Evolutionary conservation across 768 basidiomycete species (phyloP).

Genomic region (Lactifluus echinatus): DNA sequence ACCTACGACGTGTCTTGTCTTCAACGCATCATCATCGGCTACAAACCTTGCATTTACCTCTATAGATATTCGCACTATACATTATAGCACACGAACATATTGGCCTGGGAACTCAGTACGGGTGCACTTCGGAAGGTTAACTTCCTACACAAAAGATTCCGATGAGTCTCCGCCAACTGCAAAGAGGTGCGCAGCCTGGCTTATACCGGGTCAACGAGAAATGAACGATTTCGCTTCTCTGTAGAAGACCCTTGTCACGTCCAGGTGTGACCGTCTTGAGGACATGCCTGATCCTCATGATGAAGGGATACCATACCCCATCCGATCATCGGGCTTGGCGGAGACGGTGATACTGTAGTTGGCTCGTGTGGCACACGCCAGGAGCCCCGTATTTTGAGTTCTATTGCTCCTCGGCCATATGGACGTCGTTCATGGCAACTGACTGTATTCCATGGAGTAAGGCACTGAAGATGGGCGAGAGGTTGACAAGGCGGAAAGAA

Average conservation of each 20-base stretch:
- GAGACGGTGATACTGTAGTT: background rate
- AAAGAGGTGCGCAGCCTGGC: constrained; percentile 1
- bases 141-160: background rate
- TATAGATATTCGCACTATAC: constrained; percentile 16
- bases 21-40: constrained; percentile 9
- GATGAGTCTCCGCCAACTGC: background rate
- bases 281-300: background rate
- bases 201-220: background rate
- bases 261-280: background rate
- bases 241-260: background rate
- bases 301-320: background rate
- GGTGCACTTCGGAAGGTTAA: background rate
- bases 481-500: constrained; percentile 24
- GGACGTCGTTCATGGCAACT: background rate
- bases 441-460: background rate
- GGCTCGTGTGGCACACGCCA: background rate
- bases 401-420: constrained; percentile 22
- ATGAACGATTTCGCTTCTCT: background rate
- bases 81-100: constrained; percentile 13
- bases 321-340: background rate
- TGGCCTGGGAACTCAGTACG: background rate
- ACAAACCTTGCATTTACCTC: constrained; percentile 9
- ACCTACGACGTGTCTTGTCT: constrained; percentile 1
- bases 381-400: background rate
- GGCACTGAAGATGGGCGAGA: constrained; percentile 23